Evolutionary conservation across 768 basidiomycete species (phyloP).

Genomic region (Phylloporus rhodoxanthus): DNA sequence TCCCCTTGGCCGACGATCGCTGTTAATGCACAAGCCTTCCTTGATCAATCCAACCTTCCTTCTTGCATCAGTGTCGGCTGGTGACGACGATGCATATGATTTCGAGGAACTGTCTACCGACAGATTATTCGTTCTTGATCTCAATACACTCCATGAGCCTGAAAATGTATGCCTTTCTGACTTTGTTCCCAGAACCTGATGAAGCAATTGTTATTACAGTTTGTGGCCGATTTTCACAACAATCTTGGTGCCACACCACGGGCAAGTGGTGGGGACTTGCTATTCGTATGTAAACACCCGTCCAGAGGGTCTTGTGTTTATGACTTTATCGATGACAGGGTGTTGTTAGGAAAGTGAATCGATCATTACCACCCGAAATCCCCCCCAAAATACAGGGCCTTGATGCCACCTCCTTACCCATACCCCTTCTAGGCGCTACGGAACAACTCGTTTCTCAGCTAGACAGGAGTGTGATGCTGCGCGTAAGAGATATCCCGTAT

Average conservation of each 20-base stretch:
- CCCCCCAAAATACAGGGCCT: slow-evolving; percentile 27
- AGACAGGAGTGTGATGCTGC: slow-evolving; percentile 60
- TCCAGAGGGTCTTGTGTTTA: background rate
- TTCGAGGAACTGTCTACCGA: slow-evolving; percentile 62
- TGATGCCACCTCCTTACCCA: slow-evolving; percentile 29
- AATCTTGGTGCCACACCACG: slow-evolving; percentile 22
- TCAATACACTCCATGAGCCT: slow-evolving; percentile 24
- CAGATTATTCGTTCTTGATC: slow-evolving; percentile 49
- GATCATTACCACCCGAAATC: slow-evolving; percentile 40
- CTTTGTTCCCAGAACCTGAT: background rate
- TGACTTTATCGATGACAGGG: slow-evolving; percentile 33
- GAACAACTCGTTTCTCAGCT: slow-evolving; percentile 51
- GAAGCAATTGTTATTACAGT: slow-evolving; percentile 10
- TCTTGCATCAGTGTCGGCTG: slow-evolving; percentile 61
- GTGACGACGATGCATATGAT: slow-evolving; percentile 38
- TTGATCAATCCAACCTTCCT: slow-evolving; percentile 45
- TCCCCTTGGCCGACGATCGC: slow-evolving; percentile 81
- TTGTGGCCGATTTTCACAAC: slow-evolving; percentile 15
- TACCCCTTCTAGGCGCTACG: slow-evolving; percentile 29
- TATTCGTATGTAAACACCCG: slow-evolving; percentile 21
- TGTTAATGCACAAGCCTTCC: slow-evolving; percentile 63
- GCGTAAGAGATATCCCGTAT: slow-evolving; percentile 64
- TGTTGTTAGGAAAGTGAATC: slow-evolving; percentile 41
- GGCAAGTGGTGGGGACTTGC: slow-evolving; percentile 3
- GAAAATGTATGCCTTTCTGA: slow-evolving; percentile 22